These are phyloP conservation scores for Pseudocercospora fuligena DNA, from an alignment of 2,329 filamentous ascomycete genomes.

Conservation along the genomic window DNA sequence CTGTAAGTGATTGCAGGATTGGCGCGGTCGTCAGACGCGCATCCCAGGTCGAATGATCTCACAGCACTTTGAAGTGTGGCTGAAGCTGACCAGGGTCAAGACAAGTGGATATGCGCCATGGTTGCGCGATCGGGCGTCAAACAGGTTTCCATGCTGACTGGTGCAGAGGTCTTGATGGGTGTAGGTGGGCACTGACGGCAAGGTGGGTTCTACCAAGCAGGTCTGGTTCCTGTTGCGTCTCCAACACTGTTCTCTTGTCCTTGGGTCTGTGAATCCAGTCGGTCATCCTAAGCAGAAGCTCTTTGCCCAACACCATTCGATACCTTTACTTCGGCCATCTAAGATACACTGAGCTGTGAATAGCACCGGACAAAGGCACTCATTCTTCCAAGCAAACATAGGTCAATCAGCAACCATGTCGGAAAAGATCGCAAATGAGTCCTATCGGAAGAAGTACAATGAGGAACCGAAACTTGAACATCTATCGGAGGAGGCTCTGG, in stretches of 20 bases:
- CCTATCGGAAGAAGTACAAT: slow-evolving; percentile 32
- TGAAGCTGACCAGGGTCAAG: slow-evolving; percentile 9
- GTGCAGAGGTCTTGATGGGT: slow-evolving; percentile 11
- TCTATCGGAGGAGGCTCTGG: slow-evolving; percentile 30
- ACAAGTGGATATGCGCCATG: slow-evolving; percentile 10
- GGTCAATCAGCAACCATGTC: slow-evolving; percentile 16
- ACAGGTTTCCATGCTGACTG: slow-evolving; percentile 27
- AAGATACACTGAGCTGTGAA: not conserved
- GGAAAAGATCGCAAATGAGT: slow-evolving; percentile 28
- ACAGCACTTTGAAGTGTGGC: slow-evolving; percentile 8
- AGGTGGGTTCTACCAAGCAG: slow-evolving; percentile 5
- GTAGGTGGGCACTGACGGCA: slow-evolving; percentile 4
- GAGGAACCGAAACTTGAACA: slow-evolving; percentile 35
- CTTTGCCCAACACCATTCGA: not conserved
- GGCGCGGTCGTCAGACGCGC: not conserved
- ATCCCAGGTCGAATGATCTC: slow-evolving; percentile 2
- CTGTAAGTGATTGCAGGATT: slow-evolving; percentile 17
- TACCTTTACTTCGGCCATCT: not conserved
- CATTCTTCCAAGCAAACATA: not conserved
- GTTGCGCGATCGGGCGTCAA: slow-evolving; percentile 25
- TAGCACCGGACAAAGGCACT: not conserved
- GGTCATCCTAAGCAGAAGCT: not conserved
- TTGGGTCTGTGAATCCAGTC: not conserved
- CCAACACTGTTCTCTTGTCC: not conserved
- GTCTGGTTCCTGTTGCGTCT: slow-evolving; percentile 13